Evolutionary conservation across 1,284 basidiomycete species (phyloP), one percentile per base, ranked within the genome.

Genomic region (Papiliotrema nemorosa): DNA sequence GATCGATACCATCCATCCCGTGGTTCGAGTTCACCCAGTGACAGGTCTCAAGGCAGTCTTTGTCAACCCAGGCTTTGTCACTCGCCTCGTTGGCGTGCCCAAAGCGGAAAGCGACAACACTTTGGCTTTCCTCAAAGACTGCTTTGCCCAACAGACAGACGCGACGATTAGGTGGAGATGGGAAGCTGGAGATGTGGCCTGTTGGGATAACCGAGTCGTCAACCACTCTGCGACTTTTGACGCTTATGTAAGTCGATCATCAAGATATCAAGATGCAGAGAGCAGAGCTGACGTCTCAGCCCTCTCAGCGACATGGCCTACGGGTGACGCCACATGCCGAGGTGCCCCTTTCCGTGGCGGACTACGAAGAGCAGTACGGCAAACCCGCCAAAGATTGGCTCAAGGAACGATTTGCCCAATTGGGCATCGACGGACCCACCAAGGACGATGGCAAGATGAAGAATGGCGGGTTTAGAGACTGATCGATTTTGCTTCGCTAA

Each of bases 261-360:
- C 21, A 34, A 9, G 31, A 44, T 47, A 18, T n/a, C 21, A 16
- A 22, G 20, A 21, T 45, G 33, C 35, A 6, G 13, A 44, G 35
- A n/a, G 22, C 9, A 5, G 29, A 31, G 38, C 37, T 12, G 44
- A 55, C 45, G 42, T 31, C 9, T 86, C 85, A 61, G 58, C 69
- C 69, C 2, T 64, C 66, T 3, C 81, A 78, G 40, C 81, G 88
- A 44, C 87, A 90, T 65, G 87, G 86, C 7, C 76, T 89, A 40
- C 82, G 88, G 44, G 84, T 84, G n/a, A 90, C 88, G 2, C 87
- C 87, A 43, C 86, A 85, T 58, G 88, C 82, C 22, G 86, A 90
- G 70, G 80, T 79, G 51, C 88, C 88, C 2, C 77, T 79, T 20
- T 86, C 84, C 0, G 88, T 89, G n/a, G 80, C 77, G 36, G 84